Evolutionary conservation across 768 basidiomycete genomes (phyloP).

Genomic region (Auricularia cornea): DNA sequence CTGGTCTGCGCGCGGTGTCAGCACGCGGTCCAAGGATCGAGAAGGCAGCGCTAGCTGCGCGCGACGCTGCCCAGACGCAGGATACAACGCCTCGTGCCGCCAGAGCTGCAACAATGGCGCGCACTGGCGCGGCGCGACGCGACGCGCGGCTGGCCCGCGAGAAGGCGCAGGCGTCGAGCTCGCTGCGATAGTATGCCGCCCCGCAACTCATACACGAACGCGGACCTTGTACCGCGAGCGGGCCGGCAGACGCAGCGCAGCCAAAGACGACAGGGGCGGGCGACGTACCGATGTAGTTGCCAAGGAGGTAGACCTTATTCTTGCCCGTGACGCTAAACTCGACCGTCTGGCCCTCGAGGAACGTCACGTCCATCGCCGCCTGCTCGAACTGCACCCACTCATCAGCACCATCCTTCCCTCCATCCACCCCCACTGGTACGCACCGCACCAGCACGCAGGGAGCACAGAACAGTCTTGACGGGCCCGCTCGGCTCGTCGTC

Average conservation of each 20-base stretch:
- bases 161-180: too few species aligned
- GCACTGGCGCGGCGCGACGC: too few species aligned
- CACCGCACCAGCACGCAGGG: conserved; percentile 77
- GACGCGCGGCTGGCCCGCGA: too few species aligned
- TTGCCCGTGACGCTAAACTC: conserved; percentile 67
- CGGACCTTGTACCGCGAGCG: too few species aligned
- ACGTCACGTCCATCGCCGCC: conserved; percentile 55
- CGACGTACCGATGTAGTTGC: conserved; percentile 71
- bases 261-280: conserved; percentile 18
- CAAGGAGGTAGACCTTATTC: conserved; percentile 74
- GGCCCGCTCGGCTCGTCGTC: conserved; percentile 13
- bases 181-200: too few species aligned
- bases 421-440: conserved; percentile 4
- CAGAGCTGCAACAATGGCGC: too few species aligned
- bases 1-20: conserved; percentile 38
- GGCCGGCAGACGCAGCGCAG: too few species aligned
- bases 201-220: too few species aligned
- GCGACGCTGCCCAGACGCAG: too few species aligned
- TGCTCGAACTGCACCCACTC: conserved; percentile 58
- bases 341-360: conserved; percentile 59
- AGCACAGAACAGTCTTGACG: conserved; percentile 55
- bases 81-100: too few species aligned
- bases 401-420: neutral
- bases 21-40: conserved; percentile 22
- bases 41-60: too few species aligned